Base-by-base conservation (phyloP, 257 asterid species). In the Fraxinus americana region DNA sequence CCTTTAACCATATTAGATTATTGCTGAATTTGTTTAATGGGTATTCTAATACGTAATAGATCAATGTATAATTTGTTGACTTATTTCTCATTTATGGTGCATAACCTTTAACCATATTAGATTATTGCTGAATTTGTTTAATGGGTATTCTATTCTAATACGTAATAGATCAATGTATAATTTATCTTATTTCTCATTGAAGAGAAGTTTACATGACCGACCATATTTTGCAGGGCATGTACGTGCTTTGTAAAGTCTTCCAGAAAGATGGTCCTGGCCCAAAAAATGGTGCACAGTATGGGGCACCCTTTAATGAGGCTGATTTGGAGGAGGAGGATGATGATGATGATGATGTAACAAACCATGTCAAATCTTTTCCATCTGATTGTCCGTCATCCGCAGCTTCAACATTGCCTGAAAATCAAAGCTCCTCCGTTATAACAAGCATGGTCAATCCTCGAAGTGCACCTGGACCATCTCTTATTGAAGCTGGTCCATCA, bases 201-300 rank as follows among this genome's bases (percentile, higher is more conserved):
- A 8, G 11, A 21, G 68, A n/a, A n/a, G n/a, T n/a, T n/a, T n/a
- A n/a, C n/a, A n/a, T n/a, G n/a, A n/a, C 17, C 36, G 32, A 35
- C 17, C 45, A 0, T 80, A 25, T 73, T 75, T 70, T 75, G 67
- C 81, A 87, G 89, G 87, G 79, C 57, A 34, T 79, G 0, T 83
- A 76, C 57, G 91, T 85, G 67, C 69, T 87, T 25, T 85, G 84
- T 75, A 87, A 81, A 70, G 82, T 87, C 71, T 87, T 87, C 80
- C 72, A 85, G 63, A 87, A 87, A 80, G 77, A 48, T 35, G 91
- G 91, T 25, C 85, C 70, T 0, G 89, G 89, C 63, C 89, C 91
- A 10, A 85, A 76, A 77, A 87, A 81, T 83, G 89, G 91, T 67
- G 86, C 91, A 8, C 85, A 79, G 59, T 85, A 83, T 73, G 91